Base-by-base conservation (phyloP, 2,329 filamentous ascomycete genomes). In the Tolypocladium endophyticum region DNA sequence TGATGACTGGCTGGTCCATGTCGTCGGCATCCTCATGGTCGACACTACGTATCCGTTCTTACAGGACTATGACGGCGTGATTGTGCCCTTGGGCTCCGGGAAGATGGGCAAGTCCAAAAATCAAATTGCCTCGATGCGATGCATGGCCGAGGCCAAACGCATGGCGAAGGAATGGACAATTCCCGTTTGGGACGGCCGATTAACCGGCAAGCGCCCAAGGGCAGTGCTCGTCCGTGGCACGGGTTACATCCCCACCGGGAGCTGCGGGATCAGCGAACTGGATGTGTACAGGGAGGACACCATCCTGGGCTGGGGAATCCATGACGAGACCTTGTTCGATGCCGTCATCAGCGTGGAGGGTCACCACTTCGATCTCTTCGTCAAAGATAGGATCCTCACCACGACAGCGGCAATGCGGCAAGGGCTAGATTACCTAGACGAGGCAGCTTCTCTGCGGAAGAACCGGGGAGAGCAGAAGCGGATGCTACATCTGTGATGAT, bases 11-110 rank as follows among this genome's bases (percentile, higher is more conserved):
- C 61, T 63, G 16, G 68, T 81, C 30, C 70, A 70, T 1, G 72
- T 84, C 12, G 63, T 76, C 0, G 82, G 81, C 18, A 75, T 84
- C 55, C 66, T 84, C 60, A 77, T 83, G 72, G 70, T 84, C 23
- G 82, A 85, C 65, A 80, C 75, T 55, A 69, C 80, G 16, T 82
- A 69, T 56, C 73, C 76, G 6, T 64, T 64, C 57, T 36, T 61
- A 12, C 36, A 20, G 23, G 36, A 35, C 54, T 54, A 57, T 20
- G 41, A 18, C 28, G 23, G 28, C 30, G 43, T 56, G 43, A 53
- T 56, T 11, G 68, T 64, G 11, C 65, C 58, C 7, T 61, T 45
- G 53, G 61, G 65, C 41, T 58, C 58, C 9, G 62, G 68, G 3
- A 66, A 68, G n/a, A 64, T 71, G 35, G 72, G 69, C 45, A 70